Percentiles rank a stretch among this genome's conserved stretches.
These are phyloP conservation scores for Globisporangium barbulae DNA, from an alignment of 352 stramenopile genomes.

Conservation along the genomic window DNA sequence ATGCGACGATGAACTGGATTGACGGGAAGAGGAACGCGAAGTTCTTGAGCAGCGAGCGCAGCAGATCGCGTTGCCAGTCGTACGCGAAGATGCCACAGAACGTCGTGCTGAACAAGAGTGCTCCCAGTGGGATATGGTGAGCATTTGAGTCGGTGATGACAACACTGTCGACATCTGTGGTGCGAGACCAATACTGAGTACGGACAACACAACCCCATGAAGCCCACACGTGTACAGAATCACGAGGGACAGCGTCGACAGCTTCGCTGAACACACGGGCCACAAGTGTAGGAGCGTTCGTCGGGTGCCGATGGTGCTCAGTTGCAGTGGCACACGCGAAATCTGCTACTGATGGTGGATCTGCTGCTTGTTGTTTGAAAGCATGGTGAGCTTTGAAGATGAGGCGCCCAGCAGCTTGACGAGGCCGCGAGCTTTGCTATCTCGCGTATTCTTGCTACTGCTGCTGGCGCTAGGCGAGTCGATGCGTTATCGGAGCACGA, in stretches of 20 bases:
- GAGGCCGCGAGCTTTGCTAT: constrained; percentile 16
- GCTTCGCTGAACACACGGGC: constrained; percentile 3
- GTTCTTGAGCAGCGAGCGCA: constrained; percentile 17
- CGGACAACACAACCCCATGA: constrained; percentile 10
- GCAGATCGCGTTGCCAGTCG: constrained; percentile 22
- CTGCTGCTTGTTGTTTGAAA: constrained; percentile 12
- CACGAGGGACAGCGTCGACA: constrained; percentile 10
- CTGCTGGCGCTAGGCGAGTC: not conserved
- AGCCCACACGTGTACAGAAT: constrained; percentile 17
- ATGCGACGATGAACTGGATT: constrained; percentile 13
- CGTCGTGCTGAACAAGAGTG: constrained; percentile 12
- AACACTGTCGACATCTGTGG: constrained; percentile 16
- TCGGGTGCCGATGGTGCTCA: constrained; percentile 24
- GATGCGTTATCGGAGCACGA: constrained; percentile 21
- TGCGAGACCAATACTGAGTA: constrained; percentile 13
- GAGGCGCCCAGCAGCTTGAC: constrained; percentile 24
- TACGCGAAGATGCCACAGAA: constrained; percentile 18
- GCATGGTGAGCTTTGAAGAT: constrained; percentile 17
- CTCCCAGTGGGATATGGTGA: constrained; percentile 22
- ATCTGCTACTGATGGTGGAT: constrained; percentile 25
- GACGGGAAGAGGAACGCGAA: constrained; percentile 29
- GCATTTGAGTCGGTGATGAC: constrained; percentile 23
- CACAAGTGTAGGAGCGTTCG: not conserved
- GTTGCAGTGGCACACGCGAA: constrained; percentile 27
- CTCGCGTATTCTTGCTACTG: not conserved